Evolutionary conservation across 1,284 basidiomycete species (phyloP).

Genomic region (Moniliella sp.): DNA sequence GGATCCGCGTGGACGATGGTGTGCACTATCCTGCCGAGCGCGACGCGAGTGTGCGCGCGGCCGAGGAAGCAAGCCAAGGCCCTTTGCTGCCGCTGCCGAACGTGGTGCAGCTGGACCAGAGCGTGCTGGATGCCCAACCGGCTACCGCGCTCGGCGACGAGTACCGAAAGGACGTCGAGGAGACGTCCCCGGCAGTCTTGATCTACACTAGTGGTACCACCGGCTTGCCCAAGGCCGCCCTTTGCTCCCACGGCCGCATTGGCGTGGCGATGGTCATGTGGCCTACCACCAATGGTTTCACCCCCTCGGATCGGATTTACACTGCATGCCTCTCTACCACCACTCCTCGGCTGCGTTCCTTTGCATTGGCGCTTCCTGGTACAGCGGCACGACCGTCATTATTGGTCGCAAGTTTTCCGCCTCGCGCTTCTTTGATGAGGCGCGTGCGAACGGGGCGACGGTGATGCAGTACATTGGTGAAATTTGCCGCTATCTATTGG

Average conservation of each 20-base stretch:
- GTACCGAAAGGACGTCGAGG: conserved; percentile 10
- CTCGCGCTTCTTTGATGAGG: conserved; percentile 26
- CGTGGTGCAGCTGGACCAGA: conserved; percentile 10
- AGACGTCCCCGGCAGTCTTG: conserved; percentile 11
- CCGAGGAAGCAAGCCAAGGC: too few relatives aligned
- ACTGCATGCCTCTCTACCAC: conserved; percentile 33
- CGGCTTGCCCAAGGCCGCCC: conserved; percentile 32
- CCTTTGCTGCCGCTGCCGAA: conserved; percentile 6
- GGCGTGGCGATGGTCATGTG: conserved; percentile 17
- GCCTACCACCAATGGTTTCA: conserved; percentile 15
- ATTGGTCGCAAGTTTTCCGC: conserved; percentile 35
- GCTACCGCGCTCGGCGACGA: conserved; percentile 9
- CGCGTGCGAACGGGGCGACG: conserved; percentile 25
- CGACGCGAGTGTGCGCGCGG: too few relatives aligned
- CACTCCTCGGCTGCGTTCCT: conserved; percentile 28
- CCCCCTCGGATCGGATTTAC: conserved; percentile 24
- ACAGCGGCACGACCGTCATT: conserved; percentile 25
- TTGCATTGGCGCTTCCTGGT: conserved; percentile 22
- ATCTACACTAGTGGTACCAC: conserved; percentile 27
- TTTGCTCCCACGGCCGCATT: conserved; percentile 30
- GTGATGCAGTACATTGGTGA: conserved; percentile 35
- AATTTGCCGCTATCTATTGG: conserved; percentile 30
- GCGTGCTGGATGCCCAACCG: conserved; percentile 9
- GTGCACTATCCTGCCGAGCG: conserved; percentile 6
- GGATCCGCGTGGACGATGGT: conserved; percentile 23